Base-by-base conservation (phyloP, 2,329 filamentous ascomycete genomes). In the Fusarium veterinarium region DNA sequence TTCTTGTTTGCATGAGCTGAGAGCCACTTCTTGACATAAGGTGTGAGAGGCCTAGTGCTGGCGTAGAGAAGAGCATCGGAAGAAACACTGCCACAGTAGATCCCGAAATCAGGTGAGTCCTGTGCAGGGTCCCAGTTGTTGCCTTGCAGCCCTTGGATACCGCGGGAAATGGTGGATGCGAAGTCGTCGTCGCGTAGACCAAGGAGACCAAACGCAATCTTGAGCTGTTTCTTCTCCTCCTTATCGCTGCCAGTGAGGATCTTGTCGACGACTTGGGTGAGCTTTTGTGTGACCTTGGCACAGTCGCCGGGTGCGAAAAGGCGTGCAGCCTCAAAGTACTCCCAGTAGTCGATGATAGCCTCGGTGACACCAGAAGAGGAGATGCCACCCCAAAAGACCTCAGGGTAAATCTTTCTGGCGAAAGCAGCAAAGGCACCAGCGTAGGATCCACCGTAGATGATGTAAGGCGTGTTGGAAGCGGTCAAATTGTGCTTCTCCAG, bases 401-500 rank as follows among this genome's bases (percentile, higher is more conserved):
- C 90, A 0, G 94, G 94, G 79, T 97, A 97, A 20, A 91, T 79
- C 64, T 92, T 91, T 37, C 94, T 90, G 41, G 94, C 81, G 75
- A 97, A 92, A 0, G 94, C 93, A 14, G 91, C 92, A 73, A 95
- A 92, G 0, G 91, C 91, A 5, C 94, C 94, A 0, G 94, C 93
- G 77, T 97, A 97, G 0, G 92, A 95, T 2, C 94, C 94, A 4
- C 94, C 94, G 69, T 97, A 97, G 1, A 90, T 90, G 65, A 97
- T 91, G 83, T 91, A 96, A 0, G 94, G 89, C 0, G 90, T 90
- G 6, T 84, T 86, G 1, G 88, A 83, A 0, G 93, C 88, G 1
- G 89, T 93, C 41, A 96, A 82, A 71, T 94, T 87, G 30, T 87
- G 77, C 69, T 93, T 81, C 77, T 93, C 91, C 9, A 95, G 81